Conservation (phyloP, 352 stramenopile species). For the Phytopythium helicoides region DNA sequence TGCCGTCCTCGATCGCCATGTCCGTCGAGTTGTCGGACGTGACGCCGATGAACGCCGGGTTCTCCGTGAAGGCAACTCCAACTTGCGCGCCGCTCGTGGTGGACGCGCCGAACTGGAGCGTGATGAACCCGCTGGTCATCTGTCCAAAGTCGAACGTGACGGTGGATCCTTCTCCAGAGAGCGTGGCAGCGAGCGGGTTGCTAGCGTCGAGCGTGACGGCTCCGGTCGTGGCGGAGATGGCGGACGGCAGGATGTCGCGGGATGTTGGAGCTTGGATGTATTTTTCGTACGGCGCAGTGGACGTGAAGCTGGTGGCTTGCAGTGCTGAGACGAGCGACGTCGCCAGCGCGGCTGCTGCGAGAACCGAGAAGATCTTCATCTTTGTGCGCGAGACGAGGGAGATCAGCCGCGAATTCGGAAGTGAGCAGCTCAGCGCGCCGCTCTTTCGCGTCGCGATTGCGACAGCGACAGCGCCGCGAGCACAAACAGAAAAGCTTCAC, state of each 20-base stretch:
- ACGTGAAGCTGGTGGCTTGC: background rate
- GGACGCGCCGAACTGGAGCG: conserved; percentile 19
- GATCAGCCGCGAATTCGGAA: background rate
- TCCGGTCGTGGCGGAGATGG: conserved; percentile 14
- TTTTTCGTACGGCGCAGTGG: conserved; percentile 12
- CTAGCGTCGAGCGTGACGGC: conserved; percentile 8
- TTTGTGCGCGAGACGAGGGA: too few relatives aligned
- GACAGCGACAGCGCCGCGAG: too few relatives aligned
- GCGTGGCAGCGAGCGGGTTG: conserved; percentile 12
- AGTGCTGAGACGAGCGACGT: background rate
- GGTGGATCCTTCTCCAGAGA: conserved; percentile 25
- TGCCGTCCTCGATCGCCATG: conserved; percentile 30
- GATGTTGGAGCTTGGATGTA: conserved; percentile 20
- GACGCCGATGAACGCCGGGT: conserved; percentile 25
- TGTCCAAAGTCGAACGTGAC: conserved; percentile 39
- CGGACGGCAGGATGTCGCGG: conserved; percentile 13
- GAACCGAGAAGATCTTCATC: background rate
- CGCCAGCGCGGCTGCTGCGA: background rate
- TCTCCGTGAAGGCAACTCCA: conserved; percentile 32
- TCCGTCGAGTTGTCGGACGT: conserved; percentile 32
- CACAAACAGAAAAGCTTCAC: background rate
- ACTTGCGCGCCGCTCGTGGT: conserved; percentile 19
- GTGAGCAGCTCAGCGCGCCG: background rate
- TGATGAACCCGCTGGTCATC: conserved; percentile 26
- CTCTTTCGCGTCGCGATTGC: too few relatives aligned